Conservation (phyloP, 148 eudicot species). For the Rheum nobile region DNA sequence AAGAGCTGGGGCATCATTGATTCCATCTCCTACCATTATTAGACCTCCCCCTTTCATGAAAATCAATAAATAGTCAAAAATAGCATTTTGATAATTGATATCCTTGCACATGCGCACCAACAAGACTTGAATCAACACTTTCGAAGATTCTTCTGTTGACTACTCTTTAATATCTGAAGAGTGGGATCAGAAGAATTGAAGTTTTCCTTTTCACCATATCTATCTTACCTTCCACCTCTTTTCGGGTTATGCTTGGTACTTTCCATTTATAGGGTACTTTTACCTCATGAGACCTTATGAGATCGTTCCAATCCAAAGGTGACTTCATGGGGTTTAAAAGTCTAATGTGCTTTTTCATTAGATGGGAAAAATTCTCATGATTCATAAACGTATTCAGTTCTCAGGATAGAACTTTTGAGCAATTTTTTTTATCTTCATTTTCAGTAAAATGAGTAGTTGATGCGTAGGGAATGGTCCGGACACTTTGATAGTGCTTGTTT, state of each 20-base stretch:
- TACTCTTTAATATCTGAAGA: no score
- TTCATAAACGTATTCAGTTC: neutral
- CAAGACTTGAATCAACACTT: neutral
- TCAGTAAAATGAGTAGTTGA: neutral
- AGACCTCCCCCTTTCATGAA: conserved; percentile 62
- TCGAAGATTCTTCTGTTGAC: no score
- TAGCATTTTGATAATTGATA: neutral
- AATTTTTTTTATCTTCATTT: neutral
- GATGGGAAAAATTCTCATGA: neutral
- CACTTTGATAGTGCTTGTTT: no score
- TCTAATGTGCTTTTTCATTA: neutral
- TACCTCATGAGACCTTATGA: neutral
- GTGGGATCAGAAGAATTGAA: neutral
- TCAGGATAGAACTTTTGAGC: neutral
- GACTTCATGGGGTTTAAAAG: neutral
- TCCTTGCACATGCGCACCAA: neutral
- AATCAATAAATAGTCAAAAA: neutral
- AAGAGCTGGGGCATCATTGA: conserved; percentile 96
- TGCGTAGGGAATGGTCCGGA: no score
- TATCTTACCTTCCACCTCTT: neutral
- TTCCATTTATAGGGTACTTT: neutral
- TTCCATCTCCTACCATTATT: conserved; percentile 97
- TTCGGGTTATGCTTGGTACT: neutral
- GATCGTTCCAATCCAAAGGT: neutral
- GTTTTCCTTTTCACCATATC: neutral